Evolutionary conservation across 2,329 filamentous ascomycete species (phyloP).

Genomic region (Fusarium nodosum): DNA sequence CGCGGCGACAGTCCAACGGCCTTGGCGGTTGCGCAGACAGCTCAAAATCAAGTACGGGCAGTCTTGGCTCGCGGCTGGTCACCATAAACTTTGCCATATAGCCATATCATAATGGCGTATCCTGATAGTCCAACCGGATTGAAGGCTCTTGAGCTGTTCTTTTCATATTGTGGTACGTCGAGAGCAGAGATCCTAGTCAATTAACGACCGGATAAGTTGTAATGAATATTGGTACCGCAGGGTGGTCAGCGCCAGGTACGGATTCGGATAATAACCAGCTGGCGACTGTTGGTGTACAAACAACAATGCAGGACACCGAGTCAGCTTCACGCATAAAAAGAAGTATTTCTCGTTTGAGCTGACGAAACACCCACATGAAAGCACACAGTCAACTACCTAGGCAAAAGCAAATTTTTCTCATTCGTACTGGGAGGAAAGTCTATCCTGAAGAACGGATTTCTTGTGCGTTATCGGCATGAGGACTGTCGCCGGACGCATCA

Average conservation of each 20-base stretch:
- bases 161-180: conserved; percentile 1
- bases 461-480: conserved; percentile 4
- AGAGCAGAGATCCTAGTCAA: conserved; percentile 21
- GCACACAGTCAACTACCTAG: background rate
- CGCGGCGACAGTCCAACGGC: conserved; percentile 36
- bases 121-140: background rate
- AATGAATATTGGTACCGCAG: conserved; percentile 20
- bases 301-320: conserved; percentile 10
- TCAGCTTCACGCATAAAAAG: conserved; percentile 16
- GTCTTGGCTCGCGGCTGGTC: conserved; percentile 8
- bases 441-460: background rate
- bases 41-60: conserved; percentile 19
- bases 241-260: conserved; percentile 28
- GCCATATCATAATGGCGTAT: conserved; percentile 1
- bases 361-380: background rate
- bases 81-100: conserved; percentile 3
- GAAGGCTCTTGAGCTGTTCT: background rate
- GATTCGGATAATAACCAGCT: conserved; percentile 22
- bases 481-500: conserved; percentile 1
- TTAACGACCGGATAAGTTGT: conserved; percentile 26
- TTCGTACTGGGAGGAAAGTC: background rate
- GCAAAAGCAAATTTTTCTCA: background rate
- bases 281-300: conserved; percentile 11
- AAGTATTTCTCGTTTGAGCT: conserved; percentile 11
- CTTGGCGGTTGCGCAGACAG: conserved; percentile 25